These are phyloP conservation scores for Insectozyma bohioensis DNA, from an alignment of 1,139 yeast genomes.

Conservation along the genomic window DNA sequence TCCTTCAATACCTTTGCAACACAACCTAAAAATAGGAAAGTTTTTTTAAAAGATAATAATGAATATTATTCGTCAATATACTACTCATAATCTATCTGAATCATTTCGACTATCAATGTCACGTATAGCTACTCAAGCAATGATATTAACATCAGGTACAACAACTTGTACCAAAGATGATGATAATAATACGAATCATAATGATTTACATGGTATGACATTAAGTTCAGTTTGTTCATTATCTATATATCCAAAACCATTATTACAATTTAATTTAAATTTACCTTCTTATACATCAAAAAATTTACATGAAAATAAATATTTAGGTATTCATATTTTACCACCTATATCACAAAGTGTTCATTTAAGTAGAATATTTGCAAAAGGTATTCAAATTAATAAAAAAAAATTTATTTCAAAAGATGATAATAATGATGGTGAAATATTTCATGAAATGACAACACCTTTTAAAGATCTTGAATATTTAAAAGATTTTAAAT, in stretches of 20 bases:
- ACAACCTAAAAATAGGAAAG: too few relatives aligned
- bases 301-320: constrained; percentile 50
- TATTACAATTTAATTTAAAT: constrained; percentile 79
- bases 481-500: constrained; percentile 9
- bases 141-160: constrained; percentile 32
- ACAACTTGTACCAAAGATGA: neutral
- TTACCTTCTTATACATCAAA: constrained; percentile 77
- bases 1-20: too few relatives aligned
- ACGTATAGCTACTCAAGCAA: constrained; percentile 42
- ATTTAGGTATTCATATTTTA: constrained; percentile 73
- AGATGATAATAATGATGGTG: constrained; percentile 32
- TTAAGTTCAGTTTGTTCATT: constrained; percentile 79
- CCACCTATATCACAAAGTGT: constrained; percentile 57
- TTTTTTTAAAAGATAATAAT: too few relatives aligned
- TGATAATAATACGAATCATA: too few relatives aligned
- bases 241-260: constrained; percentile 69
- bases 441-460: constrained; percentile 45
- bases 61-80: constrained; percentile 2
- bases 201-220: constrained; percentile 68
- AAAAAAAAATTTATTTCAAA: constrained; percentile 15
- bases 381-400: constrained; percentile 51
- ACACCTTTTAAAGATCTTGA: constrained; percentile 46
- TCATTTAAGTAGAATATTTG: constrained; percentile 56
- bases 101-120: constrained; percentile 38
- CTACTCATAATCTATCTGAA: constrained; percentile 9